phyloP scores from a whole-genome alignment of 176 grass and related monocot species.

The Oryza nivara region DNA sequence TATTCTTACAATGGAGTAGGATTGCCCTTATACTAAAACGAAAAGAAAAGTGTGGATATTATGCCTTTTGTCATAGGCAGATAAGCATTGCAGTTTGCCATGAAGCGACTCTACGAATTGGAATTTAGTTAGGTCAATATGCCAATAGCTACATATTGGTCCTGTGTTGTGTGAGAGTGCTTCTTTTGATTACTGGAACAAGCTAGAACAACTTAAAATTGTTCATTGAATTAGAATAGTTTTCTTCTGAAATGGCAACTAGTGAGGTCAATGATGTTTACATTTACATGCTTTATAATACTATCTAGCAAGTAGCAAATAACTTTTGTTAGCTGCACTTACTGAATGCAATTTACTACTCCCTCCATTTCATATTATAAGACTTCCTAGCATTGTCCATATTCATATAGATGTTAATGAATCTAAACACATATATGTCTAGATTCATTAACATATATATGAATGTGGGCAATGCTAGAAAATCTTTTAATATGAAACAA shows the following conservation, averaged over 20 bases:
- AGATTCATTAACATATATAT: no score
- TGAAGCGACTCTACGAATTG: background rate
- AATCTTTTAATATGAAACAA: no score
- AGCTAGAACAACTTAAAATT: background rate
- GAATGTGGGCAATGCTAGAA: no score
- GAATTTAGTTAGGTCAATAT: background rate
- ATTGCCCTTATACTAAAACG: background rate
- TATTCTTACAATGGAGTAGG: background rate
- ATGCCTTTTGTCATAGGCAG: background rate
- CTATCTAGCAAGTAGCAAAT: background rate
- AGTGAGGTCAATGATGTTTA: background rate
- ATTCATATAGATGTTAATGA: no score
- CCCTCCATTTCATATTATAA: no score
- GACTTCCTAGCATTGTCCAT: no score
- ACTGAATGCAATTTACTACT: background rate
- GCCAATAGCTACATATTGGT: background rate
- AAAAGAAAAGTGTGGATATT: background rate
- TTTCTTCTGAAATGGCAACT: conserved; percentile 3
- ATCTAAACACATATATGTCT: no score
- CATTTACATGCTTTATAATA: conserved; percentile 1
- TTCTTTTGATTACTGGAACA: background rate
- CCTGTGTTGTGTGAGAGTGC: background rate
- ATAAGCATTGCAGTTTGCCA: background rate
- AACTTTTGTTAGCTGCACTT: background rate
- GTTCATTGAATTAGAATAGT: background rate